These are phyloP conservation scores for barley (Hordeum vulgare) DNA, from an alignment of 176 grass and related monocot species.

Conservation along the genomic window DNA sequence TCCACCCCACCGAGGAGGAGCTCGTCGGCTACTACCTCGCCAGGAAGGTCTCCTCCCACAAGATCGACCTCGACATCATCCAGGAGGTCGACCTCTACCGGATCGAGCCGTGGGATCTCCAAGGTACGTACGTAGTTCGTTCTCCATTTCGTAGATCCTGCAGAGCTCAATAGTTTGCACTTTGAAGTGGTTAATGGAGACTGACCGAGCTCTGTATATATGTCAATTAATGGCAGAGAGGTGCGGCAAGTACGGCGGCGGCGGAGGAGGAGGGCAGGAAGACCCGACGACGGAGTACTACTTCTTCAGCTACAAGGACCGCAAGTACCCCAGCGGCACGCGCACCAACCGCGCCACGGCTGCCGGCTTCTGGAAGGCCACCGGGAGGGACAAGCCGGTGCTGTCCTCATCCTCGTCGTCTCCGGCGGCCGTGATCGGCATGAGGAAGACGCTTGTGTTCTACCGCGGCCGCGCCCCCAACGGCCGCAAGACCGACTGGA, in stretches of 20 bases:
- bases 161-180: background rate
- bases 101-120: conserved; percentile 97
- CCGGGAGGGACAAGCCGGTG: conserved; percentile 84
- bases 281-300: conserved; percentile 79
- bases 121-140: conserved; percentile 32
- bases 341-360: conserved; percentile 84
- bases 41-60: conserved; percentile 72
- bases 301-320: conserved; percentile 97
- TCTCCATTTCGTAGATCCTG: background rate
- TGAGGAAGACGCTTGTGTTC: conserved; percentile 99
- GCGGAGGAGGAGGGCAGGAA: conserved; percentile 17
- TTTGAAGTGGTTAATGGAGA: background rate
- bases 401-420: conserved; percentile 24
- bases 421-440: conserved; percentile 55
- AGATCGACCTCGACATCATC: conserved; percentile 92
- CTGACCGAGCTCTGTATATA: background rate
- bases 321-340: conserved; percentile 94
- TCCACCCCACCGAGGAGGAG: conserved; percentile 97
- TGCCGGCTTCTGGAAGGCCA: conserved; percentile 97
- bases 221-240: conserved; percentile 32
- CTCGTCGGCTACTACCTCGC: conserved; percentile 92
- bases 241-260: conserved; percentile 34
- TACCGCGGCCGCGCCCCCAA: conserved; percentile 90
- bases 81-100: conserved; percentile 90
- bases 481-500: conserved; percentile 84